phyloP scores from a whole-genome alignment of 495 filamentous ascomycete genomes.

The Clohesyomyces aquaticus region DNA sequence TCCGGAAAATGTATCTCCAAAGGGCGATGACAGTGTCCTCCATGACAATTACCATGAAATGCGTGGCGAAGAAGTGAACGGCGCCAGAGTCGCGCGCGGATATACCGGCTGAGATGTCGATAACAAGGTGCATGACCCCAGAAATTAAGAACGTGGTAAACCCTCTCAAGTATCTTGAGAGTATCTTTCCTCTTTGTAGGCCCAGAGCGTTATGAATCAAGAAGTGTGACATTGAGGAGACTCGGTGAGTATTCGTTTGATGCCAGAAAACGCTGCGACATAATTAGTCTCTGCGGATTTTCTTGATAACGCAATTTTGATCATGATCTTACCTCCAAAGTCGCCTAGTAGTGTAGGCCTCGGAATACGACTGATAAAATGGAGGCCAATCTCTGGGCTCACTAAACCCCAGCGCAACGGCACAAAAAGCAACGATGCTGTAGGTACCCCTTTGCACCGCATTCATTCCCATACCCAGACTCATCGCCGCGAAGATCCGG shows the following conservation, averaged over 20 bases:
- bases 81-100: neutral
- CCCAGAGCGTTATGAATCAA: neutral
- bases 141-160: neutral
- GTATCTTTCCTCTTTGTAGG: neutral
- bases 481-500: neutral
- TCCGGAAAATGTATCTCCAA: too few species aligned
- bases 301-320: too few species aligned
- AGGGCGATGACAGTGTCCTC: too few species aligned
- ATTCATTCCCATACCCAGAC: neutral
- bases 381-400: neutral
- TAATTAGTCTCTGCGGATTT: too few species aligned
- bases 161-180: neutral
- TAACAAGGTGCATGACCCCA: conserved; percentile 2
- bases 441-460: neutral
- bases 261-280: neutral
- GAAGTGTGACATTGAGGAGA: neutral
- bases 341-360: neutral
- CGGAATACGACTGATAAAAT: neutral
- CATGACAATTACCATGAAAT: too few species aligned
- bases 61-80: neutral
- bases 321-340: neutral
- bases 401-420: neutral
- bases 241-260: conserved; percentile 1
- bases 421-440: conserved; percentile 2
- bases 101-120: conserved; percentile 5